Percentiles rank a stretch among this genome's conserved stretches.
Evolutionary conservation across 345 rosid species (phyloP).

Genomic region (Murraya koenigii): DNA sequence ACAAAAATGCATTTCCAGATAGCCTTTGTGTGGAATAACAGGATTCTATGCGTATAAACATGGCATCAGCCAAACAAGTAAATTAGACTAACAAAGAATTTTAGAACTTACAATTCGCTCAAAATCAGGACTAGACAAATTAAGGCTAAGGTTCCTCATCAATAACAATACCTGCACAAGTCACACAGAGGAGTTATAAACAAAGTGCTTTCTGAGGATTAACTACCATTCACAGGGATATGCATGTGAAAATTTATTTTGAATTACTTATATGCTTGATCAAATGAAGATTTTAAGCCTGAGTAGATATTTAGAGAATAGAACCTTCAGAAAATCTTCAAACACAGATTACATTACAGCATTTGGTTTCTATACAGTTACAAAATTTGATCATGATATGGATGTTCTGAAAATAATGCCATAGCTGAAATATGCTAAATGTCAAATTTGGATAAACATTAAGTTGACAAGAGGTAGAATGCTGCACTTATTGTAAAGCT

Average conservation of each 20-base stretch:
- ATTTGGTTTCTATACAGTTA: background rate
- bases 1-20: background rate
- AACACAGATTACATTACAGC: background rate
- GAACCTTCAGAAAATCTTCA: background rate
- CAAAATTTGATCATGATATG: background rate
- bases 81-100: background rate
- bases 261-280: background rate
- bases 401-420: background rate
- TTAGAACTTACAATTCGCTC: slow-evolving; percentile 71
- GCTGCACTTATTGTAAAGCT: background rate
- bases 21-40: slow-evolving; percentile 2
- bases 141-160: slow-evolving; percentile 87
- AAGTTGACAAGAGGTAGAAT: background rate
- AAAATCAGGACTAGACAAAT: slow-evolving; percentile 82
- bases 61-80: background rate
- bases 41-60: background rate
- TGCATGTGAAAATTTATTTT: background rate
- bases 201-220: background rate
- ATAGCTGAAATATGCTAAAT: background rate
- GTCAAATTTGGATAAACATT: background rate
- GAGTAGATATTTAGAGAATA: background rate
- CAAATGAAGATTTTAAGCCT: background rate
- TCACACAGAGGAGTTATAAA: slow-evolving; percentile 10
- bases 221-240: background rate
- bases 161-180: slow-evolving; percentile 73